Evolutionary conservation across 2,329 filamentous ascomycete species (phyloP), one percentile per base, ranked within the genome.

Genomic region (Fusarium decemcellulare): DNA sequence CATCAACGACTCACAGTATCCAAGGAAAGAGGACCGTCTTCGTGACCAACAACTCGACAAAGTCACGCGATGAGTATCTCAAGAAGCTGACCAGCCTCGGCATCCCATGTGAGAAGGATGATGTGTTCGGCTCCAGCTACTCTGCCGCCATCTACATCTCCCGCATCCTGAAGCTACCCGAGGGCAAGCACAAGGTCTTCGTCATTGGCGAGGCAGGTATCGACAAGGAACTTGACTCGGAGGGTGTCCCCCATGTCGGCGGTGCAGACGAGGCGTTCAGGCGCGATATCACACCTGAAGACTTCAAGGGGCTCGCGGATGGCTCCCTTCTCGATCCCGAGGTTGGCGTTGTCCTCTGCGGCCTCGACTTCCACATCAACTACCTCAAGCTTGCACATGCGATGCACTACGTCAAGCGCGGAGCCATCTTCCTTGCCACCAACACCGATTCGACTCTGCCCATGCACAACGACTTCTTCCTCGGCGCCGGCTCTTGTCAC

Each of bases 21-120:
- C 23, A 56, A 96, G 95, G 93, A 77, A 99, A 99, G 81, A 92
- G 92, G 78, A 88, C 96, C 36, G 91, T 99, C 58, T 99, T 99
- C 78, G 96, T 99, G 55, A 99, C 96, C 42, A 99, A 99, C 84
- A 99, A 99, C 84, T 98, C 94, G 77, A 98, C 96, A 61, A 99
- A 99, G 80, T 97, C 95, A 11, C 92, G 96, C 60, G 85, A 88
- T 52, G 94, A 98, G 79, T 99, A 99, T 82, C 91, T 92, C 79
- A 94, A 95, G 84, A 99, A 98, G 78, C 91, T 99, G 64, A 89
- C 92, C 48, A 84, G 84, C 57, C 87, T 98, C 78, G 92, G 92
- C 48, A 97, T 99, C 74, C 91, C 92, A 2, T 91, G 90, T 73
- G 86, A 88, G 62, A 89, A 92, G 44, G 94, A 98, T 77, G 96